These are phyloP conservation scores for Chrysoporthe cubensis DNA, from an alignment of 2,329 filamentous ascomycete genomes.

Conservation along the genomic window DNA sequence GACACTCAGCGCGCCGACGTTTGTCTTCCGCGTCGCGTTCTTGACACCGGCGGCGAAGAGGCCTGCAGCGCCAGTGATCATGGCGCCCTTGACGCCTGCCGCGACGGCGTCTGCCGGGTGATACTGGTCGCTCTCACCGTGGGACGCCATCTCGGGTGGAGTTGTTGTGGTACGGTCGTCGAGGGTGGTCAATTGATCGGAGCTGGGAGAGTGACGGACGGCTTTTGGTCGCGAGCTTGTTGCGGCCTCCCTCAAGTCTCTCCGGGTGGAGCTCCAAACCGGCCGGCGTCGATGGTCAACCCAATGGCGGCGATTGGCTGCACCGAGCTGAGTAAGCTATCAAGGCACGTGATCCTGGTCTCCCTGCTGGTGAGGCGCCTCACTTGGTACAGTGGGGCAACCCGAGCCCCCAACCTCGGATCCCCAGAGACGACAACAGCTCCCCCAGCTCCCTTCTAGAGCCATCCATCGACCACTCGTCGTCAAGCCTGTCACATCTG, in stretches of 20 bases:
- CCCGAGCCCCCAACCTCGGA: too few relatives aligned
- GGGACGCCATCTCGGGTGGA: constrained; percentile 36
- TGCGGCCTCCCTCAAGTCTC: constrained; percentile 11
- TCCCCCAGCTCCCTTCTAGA: too few relatives aligned
- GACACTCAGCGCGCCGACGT: constrained; percentile 79
- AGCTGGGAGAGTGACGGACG: constrained; percentile 17
- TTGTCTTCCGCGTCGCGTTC: constrained; percentile 83
- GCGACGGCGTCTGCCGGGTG: constrained; percentile 60
- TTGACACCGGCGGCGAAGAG: constrained; percentile 63
- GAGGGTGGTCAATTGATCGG: constrained; percentile 19
- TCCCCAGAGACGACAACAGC: too few relatives aligned
- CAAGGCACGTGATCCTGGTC: constrained; percentile 2
- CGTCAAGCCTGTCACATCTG: too few relatives aligned
- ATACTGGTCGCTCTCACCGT: constrained; percentile 38
- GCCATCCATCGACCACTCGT: too few relatives aligned
- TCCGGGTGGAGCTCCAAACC: constrained; percentile 22
- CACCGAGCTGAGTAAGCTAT: constrained; percentile 12
- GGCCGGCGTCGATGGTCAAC: not conserved
- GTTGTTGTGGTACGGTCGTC: not conserved
- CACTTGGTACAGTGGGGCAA: too few relatives aligned
- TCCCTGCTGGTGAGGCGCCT: not conserved
- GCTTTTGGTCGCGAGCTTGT: constrained; percentile 16
- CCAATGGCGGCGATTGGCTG: constrained; percentile 17
- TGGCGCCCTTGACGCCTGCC: constrained; percentile 56
- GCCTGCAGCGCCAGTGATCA: constrained; percentile 62